These are phyloP conservation scores for Komagataella mondaviorum DNA, from an alignment of 805 yeast genomes.

Conservation along the genomic window DNA sequence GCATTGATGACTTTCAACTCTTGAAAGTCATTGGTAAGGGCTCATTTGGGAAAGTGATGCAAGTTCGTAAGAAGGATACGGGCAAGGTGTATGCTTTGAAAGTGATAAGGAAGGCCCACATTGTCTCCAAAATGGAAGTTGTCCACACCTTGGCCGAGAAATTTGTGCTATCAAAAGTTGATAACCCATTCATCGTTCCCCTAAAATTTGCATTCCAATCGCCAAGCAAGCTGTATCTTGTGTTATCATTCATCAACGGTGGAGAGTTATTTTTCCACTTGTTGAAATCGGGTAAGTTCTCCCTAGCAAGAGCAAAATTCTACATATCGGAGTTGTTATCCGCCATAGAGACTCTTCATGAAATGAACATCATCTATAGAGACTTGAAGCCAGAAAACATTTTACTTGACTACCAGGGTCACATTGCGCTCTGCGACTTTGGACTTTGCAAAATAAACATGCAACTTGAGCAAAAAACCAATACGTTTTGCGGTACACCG, in stretches of 20 bases:
- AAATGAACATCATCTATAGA: slow-evolving; percentile 83
- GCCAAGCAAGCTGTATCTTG: slow-evolving; percentile 89
- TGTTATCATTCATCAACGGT: slow-evolving; percentile 87
- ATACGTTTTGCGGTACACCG: slow-evolving; percentile 96
- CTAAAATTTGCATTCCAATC: slow-evolving; percentile 91
- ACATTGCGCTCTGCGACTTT: slow-evolving; percentile 94
- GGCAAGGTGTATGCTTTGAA: slow-evolving; percentile 89
- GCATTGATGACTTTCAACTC: slow-evolving; percentile 85
- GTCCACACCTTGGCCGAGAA: slow-evolving; percentile 95
- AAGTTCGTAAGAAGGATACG: slow-evolving; percentile 91
- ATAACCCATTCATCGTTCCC: slow-evolving; percentile 93
- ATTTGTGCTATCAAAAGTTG: slow-evolving; percentile 84
- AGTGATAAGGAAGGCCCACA: slow-evolving; percentile 87
- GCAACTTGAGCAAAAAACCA: slow-evolving; percentile 74
- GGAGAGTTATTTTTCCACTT: slow-evolving; percentile 93
- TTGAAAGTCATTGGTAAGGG: slow-evolving; percentile 96
- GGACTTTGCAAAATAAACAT: slow-evolving; percentile 93
- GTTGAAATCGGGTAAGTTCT: slow-evolving; percentile 82
- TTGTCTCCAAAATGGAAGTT: slow-evolving; percentile 88
- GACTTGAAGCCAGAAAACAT: slow-evolving; percentile 96
- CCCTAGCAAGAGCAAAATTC: slow-evolving; percentile 79
- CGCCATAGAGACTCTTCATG: slow-evolving; percentile 87
- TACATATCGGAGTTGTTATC: slow-evolving; percentile 90
- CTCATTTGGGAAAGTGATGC: slow-evolving; percentile 98
- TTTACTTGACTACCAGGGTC: slow-evolving; percentile 89